Percentiles rank a stretch among this genome's conserved stretches.
Evolutionary conservation across 768 basidiomycete genomes (phyloP).

Genomic region (Auriscalpium orientale): DNA sequence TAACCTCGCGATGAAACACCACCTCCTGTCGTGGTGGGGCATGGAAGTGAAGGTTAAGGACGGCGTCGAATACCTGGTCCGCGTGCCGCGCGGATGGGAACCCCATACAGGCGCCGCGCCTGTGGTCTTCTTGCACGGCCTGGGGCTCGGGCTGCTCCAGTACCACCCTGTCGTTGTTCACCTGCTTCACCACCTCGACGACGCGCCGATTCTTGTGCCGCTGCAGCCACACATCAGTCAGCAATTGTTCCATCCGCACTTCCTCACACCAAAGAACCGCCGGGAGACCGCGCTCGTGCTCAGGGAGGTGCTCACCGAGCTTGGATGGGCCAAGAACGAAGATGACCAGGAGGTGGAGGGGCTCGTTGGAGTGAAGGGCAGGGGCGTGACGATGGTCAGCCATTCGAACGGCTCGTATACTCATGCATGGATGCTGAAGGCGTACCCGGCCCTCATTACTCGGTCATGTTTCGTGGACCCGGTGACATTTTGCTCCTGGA

Average conservation of each 20-base stretch:
- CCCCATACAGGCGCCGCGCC: slow-evolving; percentile 52
- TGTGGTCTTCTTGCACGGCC: slow-evolving; percentile 79
- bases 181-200: slow-evolving; percentile 46
- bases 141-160: slow-evolving; percentile 76
- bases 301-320: slow-evolving; percentile 44
- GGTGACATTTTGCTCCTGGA: slow-evolving; percentile 88
- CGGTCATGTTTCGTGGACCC: slow-evolving; percentile 91
- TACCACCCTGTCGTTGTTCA: slow-evolving; percentile 56
- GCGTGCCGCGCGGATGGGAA: slow-evolving; percentile 63
- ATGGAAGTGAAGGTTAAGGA: slow-evolving; percentile 42
- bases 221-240: slow-evolving; percentile 83
- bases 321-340: slow-evolving; percentile 52
- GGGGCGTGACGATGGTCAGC: slow-evolving; percentile 71
- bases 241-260: slow-evolving; percentile 69
- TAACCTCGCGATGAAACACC: slow-evolving; percentile 41
- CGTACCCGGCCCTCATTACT: slow-evolving; percentile 54
- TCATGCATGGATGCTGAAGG: slow-evolving; percentile 88
- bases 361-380: slow-evolving; percentile 16
- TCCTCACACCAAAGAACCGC: slow-evolving; percentile 63
- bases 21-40: slow-evolving; percentile 35
- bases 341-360: slow-evolving; percentile 19
- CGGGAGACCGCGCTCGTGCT: slow-evolving; percentile 51
- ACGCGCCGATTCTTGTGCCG: slow-evolving; percentile 69
- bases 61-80: slow-evolving; percentile 76
- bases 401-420: slow-evolving; percentile 87